A percentile compares a stretch with the other conserved stretches of the same genome.
Evolutionary conservation across 2,329 filamentous ascomycete species (phyloP).

Genomic region (Zasmidium cellare): DNA sequence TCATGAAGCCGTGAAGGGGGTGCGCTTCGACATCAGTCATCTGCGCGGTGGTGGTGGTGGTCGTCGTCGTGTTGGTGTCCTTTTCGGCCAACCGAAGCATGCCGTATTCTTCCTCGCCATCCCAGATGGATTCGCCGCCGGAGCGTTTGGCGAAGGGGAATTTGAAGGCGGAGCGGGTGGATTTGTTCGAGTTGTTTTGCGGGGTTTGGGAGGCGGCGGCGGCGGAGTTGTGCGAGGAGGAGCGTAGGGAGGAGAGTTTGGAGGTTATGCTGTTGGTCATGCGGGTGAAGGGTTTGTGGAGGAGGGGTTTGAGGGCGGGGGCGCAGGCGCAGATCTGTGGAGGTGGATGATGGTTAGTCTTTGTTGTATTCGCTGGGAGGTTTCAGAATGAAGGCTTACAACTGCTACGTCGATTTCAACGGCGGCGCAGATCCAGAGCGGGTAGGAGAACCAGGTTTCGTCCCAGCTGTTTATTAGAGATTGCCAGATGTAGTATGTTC

Average conservation of each 20-base stretch:
- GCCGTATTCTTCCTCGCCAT: conserved; percentile 18
- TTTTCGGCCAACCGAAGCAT: conserved; percentile 4
- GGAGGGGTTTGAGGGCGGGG: conserved; percentile 37
- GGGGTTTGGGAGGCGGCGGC: conserved; percentile 6
- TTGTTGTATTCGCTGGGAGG: background rate
- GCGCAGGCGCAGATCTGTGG: conserved; percentile 39
- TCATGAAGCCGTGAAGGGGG: no score
- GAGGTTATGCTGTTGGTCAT: conserved; percentile 20
- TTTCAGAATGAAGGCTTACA: conserved; percentile 32
- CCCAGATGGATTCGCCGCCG: conserved; percentile 16
- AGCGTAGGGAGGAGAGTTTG: conserved; percentile 25
- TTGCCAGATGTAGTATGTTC: conserved; percentile 48
- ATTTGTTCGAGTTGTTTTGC: conserved; percentile 9
- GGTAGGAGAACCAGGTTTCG: conserved; percentile 47
- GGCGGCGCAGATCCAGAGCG: conserved; percentile 48
- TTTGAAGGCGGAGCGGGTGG: conserved; percentile 7
- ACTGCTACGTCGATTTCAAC: conserved; percentile 50
- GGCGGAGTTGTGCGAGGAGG: conserved; percentile 13
- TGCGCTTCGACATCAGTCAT: background rate
- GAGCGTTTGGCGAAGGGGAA: conserved; percentile 12
- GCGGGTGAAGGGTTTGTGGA: conserved; percentile 24
- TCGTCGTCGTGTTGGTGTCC: background rate
- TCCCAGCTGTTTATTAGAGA: conserved; percentile 44
- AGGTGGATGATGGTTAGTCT: background rate
- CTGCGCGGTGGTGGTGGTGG: background rate